phyloP scores from a whole-genome alignment of 306 rosid species.

The Hippophae tibetana region DNA sequence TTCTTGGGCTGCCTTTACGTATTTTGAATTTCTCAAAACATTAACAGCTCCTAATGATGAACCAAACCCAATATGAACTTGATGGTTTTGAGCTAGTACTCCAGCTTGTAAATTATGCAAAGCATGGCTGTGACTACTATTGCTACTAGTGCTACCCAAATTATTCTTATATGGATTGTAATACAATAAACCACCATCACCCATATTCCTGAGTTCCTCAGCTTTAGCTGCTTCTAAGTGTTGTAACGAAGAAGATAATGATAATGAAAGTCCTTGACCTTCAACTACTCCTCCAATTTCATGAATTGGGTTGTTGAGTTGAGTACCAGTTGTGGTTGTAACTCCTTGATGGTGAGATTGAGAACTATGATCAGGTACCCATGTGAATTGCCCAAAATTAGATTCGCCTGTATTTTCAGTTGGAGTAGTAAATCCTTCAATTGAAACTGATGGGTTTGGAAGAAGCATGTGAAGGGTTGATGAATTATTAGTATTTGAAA shows the following conservation, averaged over 20 bases:
- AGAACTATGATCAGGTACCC: constrained; percentile 28
- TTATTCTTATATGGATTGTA: too few species aligned
- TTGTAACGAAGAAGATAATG: constrained; percentile 53
- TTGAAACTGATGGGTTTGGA: constrained; percentile 16
- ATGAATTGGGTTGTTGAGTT: neutral
- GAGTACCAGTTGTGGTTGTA: too few species aligned
- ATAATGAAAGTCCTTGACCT: constrained; percentile 64
- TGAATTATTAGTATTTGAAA: too few species aligned
- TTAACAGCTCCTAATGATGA: constrained; percentile 48
- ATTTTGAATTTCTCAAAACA: constrained; percentile 66
- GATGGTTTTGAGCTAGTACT: constrained; percentile 24
- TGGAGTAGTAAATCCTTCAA: constrained; percentile 28
- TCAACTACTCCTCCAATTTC: constrained; percentile 39
- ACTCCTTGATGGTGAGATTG: too few species aligned
- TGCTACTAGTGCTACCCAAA: too few species aligned
- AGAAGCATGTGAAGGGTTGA: too few species aligned
- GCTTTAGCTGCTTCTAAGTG: constrained; percentile 68
- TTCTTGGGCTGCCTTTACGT: constrained; percentile 69
- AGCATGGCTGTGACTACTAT: constrained; percentile 15
- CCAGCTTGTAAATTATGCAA: constrained; percentile 41
- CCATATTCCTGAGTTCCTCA: constrained; percentile 47
- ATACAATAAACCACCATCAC: constrained; percentile 34
- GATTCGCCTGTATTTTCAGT: constrained; percentile 21
- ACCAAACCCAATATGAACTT: constrained; percentile 37
- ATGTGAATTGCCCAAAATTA: constrained; percentile 55